phyloP scores from a whole-genome alignment of 805 yeast genomes.

The Teunomyces pallodes region DNA sequence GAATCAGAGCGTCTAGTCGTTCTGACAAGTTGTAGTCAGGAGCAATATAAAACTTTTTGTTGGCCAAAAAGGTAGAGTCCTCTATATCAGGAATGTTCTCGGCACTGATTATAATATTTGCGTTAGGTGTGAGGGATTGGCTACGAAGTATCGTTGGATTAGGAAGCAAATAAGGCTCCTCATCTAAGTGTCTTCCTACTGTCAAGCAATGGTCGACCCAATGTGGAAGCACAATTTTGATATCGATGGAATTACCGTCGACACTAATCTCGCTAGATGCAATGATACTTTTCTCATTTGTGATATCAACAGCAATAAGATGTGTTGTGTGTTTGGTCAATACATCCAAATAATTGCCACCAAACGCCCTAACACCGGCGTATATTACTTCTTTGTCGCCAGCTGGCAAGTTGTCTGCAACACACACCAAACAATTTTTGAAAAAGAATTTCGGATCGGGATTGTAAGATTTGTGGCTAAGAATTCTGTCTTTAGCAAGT shows the following conservation, averaged over 20 bases:
- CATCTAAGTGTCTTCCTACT: conserved; percentile 49
- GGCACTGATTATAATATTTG: conserved; percentile 7
- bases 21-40: conserved; percentile 55
- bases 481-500: conserved; percentile 34
- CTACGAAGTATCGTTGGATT: conserved; percentile 13
- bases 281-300: conserved; percentile 57
- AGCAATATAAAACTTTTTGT: conserved; percentile 49
- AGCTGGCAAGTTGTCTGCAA: conserved; percentile 52
- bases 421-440: conserved; percentile 58
- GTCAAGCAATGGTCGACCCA: conserved; percentile 78
- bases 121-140: background rate
- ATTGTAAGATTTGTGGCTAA: conserved; percentile 58
- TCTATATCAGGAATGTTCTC: conserved; percentile 11
- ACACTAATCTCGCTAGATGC: conserved; percentile 40
- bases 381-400: conserved; percentile 67
- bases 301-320: conserved; percentile 54
- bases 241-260: conserved; percentile 27
- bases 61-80: conserved; percentile 33
- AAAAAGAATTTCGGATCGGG: conserved; percentile 71
- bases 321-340: conserved; percentile 78
- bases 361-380: conserved; percentile 68
- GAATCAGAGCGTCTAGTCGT: conserved; percentile 37
- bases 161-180: conserved; percentile 50
- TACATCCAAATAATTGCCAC: conserved; percentile 67
- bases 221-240: conserved; percentile 66